A percentile compares a stretch with the other conserved stretches of the same genome.
Conservation (phyloP, 1,139 yeast species). For the Maudiozyma humilis region DNA sequence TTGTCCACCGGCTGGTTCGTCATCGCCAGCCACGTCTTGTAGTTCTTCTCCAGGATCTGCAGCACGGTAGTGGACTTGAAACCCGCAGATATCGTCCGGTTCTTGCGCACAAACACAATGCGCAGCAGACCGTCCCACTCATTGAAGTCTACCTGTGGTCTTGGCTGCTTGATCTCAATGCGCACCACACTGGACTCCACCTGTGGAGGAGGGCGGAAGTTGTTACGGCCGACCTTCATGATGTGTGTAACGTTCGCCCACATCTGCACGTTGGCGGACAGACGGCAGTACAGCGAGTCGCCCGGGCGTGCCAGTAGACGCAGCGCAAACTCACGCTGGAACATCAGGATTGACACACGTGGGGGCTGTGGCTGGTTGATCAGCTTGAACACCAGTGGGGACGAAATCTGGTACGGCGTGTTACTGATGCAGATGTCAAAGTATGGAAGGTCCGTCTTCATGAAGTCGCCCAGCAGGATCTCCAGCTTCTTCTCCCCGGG, state of each 20-base stretch:
- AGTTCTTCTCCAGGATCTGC: slow-evolving; percentile 79
- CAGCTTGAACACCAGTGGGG: slow-evolving; percentile 89
- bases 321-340: slow-evolving; percentile 93
- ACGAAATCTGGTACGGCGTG: slow-evolving; percentile 95
- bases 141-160: slow-evolving; percentile 83
- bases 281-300: slow-evolving; percentile 80
- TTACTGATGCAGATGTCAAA: slow-evolving; percentile 94
- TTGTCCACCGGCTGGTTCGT: slow-evolving; percentile 36
- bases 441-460: slow-evolving; percentile 90
- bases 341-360: slow-evolving; percentile 90
- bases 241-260: slow-evolving; percentile 98
- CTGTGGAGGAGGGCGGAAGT: slow-evolving; percentile 97
- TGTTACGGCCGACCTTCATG: slow-evolving; percentile 95
- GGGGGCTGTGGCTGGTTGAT: slow-evolving; percentile 91
- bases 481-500: slow-evolving; percentile 87
- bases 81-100: slow-evolving; percentile 87
- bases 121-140: slow-evolving; percentile 97
- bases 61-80: slow-evolving; percentile 79
- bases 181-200: slow-evolving; percentile 95
- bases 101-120: slow-evolving; percentile 85
- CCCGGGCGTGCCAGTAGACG: slow-evolving; percentile 93
- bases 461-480: slow-evolving; percentile 87
- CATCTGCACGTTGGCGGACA: slow-evolving; percentile 96
- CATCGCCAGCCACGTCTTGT: slow-evolving; percentile 68
- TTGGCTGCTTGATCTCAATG: slow-evolving; percentile 81